These are phyloP conservation scores for Auricularia cornea DNA, from an alignment of 768 basidiomycete genomes.

Conservation along the genomic window DNA sequence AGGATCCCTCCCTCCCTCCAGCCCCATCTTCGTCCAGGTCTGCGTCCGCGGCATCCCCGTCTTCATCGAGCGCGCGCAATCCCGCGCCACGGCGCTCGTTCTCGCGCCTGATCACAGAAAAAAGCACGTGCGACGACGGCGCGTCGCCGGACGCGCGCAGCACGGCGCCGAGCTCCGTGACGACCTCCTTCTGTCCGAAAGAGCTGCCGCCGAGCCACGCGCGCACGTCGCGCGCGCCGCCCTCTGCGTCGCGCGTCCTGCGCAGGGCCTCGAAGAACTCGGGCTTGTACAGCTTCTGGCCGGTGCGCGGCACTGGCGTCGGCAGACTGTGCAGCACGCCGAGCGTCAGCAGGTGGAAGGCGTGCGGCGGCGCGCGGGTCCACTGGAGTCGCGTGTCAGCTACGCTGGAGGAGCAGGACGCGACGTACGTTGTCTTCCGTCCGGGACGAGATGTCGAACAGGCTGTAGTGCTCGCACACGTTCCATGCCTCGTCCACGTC, in stretches of 20 bases:
- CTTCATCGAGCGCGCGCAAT: neutral
- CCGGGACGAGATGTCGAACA: slow-evolving; percentile 38
- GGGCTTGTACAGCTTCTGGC: slow-evolving; percentile 83
- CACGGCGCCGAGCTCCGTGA: slow-evolving; percentile 50
- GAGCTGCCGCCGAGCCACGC: slow-evolving; percentile 46
- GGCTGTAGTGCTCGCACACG: slow-evolving; percentile 68
- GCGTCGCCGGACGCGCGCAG: slow-evolving; percentile 32
- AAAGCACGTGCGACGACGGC: neutral
- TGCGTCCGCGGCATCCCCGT: slow-evolving; percentile 28
- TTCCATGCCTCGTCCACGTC: slow-evolving; percentile 66
- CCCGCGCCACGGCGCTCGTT: neutral
- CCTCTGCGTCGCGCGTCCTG: slow-evolving; percentile 51
- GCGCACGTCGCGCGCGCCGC: slow-evolving; percentile 45
- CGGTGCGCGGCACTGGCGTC: slow-evolving; percentile 66
- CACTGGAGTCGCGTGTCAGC: slow-evolving; percentile 30
- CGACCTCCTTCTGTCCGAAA: slow-evolving; percentile 47
- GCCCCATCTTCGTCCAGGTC: neutral
- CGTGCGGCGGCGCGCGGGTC: slow-evolving; percentile 67
- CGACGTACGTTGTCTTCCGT: neutral
- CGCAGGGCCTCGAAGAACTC: slow-evolving; percentile 65
- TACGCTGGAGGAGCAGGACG: too few relatives aligned
- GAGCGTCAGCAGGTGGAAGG: slow-evolving; percentile 77
- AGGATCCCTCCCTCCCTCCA: neutral
- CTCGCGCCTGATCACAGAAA: neutral
- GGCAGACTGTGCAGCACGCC: slow-evolving; percentile 84